phyloP scores from a whole-genome alignment of 2,329 filamentous ascomycete species.

The Venturia pyrina region DNA sequence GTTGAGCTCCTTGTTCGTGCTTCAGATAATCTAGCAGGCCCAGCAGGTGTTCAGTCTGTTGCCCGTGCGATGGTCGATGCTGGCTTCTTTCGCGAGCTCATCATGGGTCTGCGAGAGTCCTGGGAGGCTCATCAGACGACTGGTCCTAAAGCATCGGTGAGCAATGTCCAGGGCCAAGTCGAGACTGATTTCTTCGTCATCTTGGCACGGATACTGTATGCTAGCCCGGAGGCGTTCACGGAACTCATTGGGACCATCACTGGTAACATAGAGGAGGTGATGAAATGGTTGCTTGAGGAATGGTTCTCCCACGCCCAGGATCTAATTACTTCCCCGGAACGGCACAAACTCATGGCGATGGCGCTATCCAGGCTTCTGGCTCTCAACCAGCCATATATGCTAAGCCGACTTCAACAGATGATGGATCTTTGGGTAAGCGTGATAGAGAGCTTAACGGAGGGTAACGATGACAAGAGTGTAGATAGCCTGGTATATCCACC shows the following conservation, averaged over 20 bases:
- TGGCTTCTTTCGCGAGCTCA: conserved; percentile 42
- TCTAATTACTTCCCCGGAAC: conserved; percentile 53
- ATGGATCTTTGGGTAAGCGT: conserved; percentile 67
- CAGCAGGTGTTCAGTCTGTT: conserved; percentile 35
- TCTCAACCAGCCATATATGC: conserved; percentile 46
- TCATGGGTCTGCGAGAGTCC: conserved; percentile 32
- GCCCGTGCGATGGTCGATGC: conserved; percentile 6
- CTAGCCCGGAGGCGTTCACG: conserved; percentile 57
- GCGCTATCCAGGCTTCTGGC: conserved; percentile 64
- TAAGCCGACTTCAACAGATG: conserved; percentile 59
- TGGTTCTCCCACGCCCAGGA: conserved; percentile 53
- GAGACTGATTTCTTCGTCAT: conserved; percentile 81
- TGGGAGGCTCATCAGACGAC: conserved; percentile 69
- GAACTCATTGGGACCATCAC: conserved; percentile 32
- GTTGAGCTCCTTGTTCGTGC: conserved; percentile 40
- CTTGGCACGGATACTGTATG: conserved; percentile 66
- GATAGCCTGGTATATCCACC: conserved; percentile 32
- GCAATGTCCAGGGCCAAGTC: conserved; percentile 61
- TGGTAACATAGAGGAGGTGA: conserved; percentile 21
- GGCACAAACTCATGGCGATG: conserved; percentile 63
- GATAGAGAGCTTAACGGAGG: conserved; percentile 55
- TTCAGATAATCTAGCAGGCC: conserved; percentile 40
- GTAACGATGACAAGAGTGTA: conserved; percentile 36
- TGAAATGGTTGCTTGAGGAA: conserved; percentile 43
- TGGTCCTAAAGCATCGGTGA: conserved; percentile 63